Evolutionary conservation across 768 basidiomycete species (phyloP), one percentile per base, ranked within the genome.

Genomic region (Inosperma sp.): DNA sequence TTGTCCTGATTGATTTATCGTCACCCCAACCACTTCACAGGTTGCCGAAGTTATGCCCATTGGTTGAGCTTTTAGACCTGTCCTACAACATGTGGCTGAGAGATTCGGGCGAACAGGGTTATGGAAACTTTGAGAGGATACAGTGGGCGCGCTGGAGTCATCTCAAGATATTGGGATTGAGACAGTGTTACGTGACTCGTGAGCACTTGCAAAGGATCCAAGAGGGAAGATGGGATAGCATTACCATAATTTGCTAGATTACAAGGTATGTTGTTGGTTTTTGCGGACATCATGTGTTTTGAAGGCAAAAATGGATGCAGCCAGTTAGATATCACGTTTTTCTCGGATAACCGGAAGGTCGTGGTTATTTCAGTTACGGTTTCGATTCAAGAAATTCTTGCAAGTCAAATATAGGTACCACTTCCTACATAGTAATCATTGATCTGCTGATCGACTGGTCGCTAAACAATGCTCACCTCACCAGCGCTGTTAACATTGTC

Each of bases 181-280:
- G 83, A 55, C 77, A 64, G 34, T 86, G 82, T 63, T 60, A 63
- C 37, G 57, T 83, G 21, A 69, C 77, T 2, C 59, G 59, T 33
- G 70, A 65, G n/a, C 61, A 81, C 25, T 47, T 76, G 17, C 55
- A 49, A 30, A 73, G 67, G 48, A 60, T 88, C 33, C 86, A 87
- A 57, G 67, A 71, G 58, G 77, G 78, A 0, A 75, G 83, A 53
- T 86, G 85, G 84, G 77, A 79, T 52, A 84, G 84, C 59, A 70
- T 89, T 27, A 65, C 63, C 35, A 58, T 84, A 29, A 25, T 53
- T 44, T 21, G 39, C 9, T 49, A 40, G 22, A 26, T 21, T 36
- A 17, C 34, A 4, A 5, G 13, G 5, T 35, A 4, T 35, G 17
- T 13, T 17, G 17, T 13, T 4, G 5, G 12, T 35, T 17, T n/a